Conservation (phyloP, 805 yeast species). For the Diddensiella transvaalensis region DNA sequence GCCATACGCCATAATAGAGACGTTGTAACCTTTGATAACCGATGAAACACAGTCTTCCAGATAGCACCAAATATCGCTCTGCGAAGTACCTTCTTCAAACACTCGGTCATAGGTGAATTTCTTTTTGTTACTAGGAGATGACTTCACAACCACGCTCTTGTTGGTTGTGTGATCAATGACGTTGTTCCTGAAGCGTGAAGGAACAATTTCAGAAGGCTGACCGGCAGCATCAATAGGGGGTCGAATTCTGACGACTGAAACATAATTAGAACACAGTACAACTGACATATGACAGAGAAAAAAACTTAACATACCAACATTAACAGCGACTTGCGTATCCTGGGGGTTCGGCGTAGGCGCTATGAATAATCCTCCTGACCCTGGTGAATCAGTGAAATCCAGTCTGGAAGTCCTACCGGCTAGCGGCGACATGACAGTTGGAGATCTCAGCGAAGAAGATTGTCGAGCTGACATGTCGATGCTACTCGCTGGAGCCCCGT, state of each 20-base stretch:
- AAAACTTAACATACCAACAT: slow-evolving; percentile 4
- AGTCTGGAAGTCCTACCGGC: background rate
- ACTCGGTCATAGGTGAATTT: slow-evolving; percentile 22
- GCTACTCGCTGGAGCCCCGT: too few species aligned
- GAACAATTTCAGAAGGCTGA: slow-evolving; percentile 1
- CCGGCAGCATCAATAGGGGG: slow-evolving; percentile 1
- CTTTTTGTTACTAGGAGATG: slow-evolving; percentile 10
- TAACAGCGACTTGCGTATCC: slow-evolving; percentile 2
- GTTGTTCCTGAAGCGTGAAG: background rate
- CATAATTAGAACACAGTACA: too few species aligned
- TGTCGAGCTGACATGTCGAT: background rate
- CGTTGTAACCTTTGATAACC: slow-evolving; percentile 26
- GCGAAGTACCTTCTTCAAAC: slow-evolving; percentile 22
- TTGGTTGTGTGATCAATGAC: slow-evolving; percentile 1
- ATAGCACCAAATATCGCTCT: slow-evolving; percentile 19
- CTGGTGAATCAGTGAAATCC: background rate
- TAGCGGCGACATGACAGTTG: slow-evolving; percentile 1
- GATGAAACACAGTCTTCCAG: slow-evolving; percentile 10
- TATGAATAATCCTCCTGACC: slow-evolving; percentile 1
- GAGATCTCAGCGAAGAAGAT: background rate
- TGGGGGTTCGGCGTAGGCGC: slow-evolving; percentile 2
- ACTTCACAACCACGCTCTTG: slow-evolving; percentile 1
- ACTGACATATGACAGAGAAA: too few species aligned
- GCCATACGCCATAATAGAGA: slow-evolving; percentile 31
- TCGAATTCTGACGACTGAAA: slow-evolving; percentile 1